phyloP scores from a whole-genome alignment of 352 stramenopile genomes.

The Blastocystis sp. region DNA sequence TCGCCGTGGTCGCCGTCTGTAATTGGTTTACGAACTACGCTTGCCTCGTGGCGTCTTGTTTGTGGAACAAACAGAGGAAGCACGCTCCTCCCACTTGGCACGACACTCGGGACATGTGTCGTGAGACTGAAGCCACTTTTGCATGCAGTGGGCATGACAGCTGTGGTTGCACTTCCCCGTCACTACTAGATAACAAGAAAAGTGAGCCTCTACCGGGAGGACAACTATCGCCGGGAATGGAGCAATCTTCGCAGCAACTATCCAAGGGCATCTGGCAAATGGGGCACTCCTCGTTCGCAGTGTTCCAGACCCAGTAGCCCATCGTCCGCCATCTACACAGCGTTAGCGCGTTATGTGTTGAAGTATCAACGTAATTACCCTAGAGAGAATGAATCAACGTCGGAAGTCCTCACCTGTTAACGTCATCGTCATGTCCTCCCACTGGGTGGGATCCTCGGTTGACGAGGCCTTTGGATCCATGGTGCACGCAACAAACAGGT shows the following conservation, averaged over 20 bases:
- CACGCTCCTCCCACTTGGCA: neutral
- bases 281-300: slow-evolving; percentile 55
- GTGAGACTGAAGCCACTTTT: slow-evolving; percentile 50
- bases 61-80: too few relatives aligned
- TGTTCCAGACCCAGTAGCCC: slow-evolving; percentile 50
- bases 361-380: neutral
- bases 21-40: slow-evolving; percentile 74
- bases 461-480: neutral
- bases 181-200: slow-evolving; percentile 1
- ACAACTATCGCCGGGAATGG: slow-evolving; percentile 60
- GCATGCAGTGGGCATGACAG: slow-evolving; percentile 53
- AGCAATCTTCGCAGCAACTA: slow-evolving; percentile 25
- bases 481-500: neutral
- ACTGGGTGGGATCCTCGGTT: neutral
- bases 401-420: slow-evolving; percentile 3
- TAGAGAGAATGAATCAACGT: neutral
- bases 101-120: slow-evolving; percentile 46
- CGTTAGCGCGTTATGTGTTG: neutral
- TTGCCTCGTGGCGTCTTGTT: neutral
- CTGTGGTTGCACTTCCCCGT: slow-evolving; percentile 47
- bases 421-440: slow-evolving; percentile 36
- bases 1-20: slow-evolving; percentile 98
- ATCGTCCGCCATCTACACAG: slow-evolving; percentile 42
- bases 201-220: slow-evolving; percentile 18
- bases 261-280: slow-evolving; percentile 55